A percentile compares a stretch with the other conserved stretches of the same genome.
Evolutionary conservation across 1,284 basidiomycete species (phyloP).

Genomic region (Moniliophthora roreri): DNA sequence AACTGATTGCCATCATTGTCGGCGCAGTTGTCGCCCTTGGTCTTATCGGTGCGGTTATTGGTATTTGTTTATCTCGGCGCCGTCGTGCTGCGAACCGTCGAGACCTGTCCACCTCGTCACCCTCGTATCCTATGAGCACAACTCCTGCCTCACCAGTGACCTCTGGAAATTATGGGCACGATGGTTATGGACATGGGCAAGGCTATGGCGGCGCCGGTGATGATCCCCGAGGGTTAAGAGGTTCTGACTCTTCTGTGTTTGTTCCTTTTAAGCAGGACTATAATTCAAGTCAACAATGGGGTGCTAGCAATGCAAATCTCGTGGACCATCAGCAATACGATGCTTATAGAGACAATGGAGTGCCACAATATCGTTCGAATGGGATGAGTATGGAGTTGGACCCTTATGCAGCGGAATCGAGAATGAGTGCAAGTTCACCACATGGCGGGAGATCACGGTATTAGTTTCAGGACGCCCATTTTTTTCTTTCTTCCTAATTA

Average conservation of each 20-base stretch:
- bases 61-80: slow-evolving; percentile 15
- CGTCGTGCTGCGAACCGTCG: slow-evolving; percentile 10
- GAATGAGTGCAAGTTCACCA: not conserved
- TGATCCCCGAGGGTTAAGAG: not conserved
- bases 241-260: not conserved
- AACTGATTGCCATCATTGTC: slow-evolving; percentile 9
- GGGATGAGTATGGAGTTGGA: slow-evolving; percentile 1
- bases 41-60: slow-evolving; percentile 15
- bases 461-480: not conserved
- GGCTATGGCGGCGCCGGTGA: not conserved
- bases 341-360: not conserved
- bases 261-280: slow-evolving; percentile 6
- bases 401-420: not conserved
- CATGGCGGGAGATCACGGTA: not conserved
- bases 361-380: too few relatives aligned
- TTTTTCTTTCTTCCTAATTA: not conserved
- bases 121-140: not conserved
- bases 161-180: not conserved
- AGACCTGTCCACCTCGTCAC: slow-evolving; percentile 5
- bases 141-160: not conserved
- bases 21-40: slow-evolving; percentile 13
- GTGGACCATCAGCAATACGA: not conserved
- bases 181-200: not conserved
- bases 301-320: not conserved
- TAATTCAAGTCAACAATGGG: slow-evolving; percentile 1